Evolutionary conservation across 805 yeast genomes (phyloP).

Genomic region (Yamadazyma nakazawae): DNA sequence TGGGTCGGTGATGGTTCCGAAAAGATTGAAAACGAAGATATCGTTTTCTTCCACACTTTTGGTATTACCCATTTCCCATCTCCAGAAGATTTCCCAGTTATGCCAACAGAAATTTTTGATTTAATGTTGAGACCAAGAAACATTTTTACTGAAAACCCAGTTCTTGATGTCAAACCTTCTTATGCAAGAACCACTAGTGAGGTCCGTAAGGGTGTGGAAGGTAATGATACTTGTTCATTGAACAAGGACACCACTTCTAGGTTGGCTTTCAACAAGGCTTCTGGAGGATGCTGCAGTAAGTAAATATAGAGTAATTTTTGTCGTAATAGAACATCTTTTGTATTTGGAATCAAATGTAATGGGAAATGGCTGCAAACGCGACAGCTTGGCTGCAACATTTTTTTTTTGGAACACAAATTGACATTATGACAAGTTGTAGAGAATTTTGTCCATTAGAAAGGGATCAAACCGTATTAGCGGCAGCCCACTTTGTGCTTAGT

Average conservation of each 20-base stretch:
- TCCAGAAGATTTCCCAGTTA: slow-evolving; percentile 85
- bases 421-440: no score
- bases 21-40: slow-evolving; percentile 62
- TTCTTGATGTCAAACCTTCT: slow-evolving; percentile 69
- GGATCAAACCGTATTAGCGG: no score
- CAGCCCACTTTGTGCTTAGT: no score
- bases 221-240: slow-evolving; percentile 34
- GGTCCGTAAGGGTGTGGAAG: slow-evolving; percentile 33
- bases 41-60: slow-evolving; percentile 75
- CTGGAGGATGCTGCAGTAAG: slow-evolving; percentile 9
- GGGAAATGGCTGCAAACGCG: no score
- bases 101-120: slow-evolving; percentile 83
- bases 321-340: slow-evolving; percentile 14
- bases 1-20: slow-evolving; percentile 66
- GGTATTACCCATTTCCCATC: slow-evolving; percentile 86
- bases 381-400: no score
- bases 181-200: slow-evolving; percentile 39
- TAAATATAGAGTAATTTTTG: slow-evolving; percentile 11
- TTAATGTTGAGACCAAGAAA: slow-evolving; percentile 74
- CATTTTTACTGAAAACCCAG: slow-evolving; percentile 76
- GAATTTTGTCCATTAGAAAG: no score
- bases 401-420: no score
- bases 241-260: slow-evolving; percentile 38
- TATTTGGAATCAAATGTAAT: background rate
- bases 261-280: slow-evolving; percentile 34